These are phyloP conservation scores for Lumnitzera racemosa DNA, from an alignment of 345 rosid genomes.

Conservation along the genomic window DNA sequence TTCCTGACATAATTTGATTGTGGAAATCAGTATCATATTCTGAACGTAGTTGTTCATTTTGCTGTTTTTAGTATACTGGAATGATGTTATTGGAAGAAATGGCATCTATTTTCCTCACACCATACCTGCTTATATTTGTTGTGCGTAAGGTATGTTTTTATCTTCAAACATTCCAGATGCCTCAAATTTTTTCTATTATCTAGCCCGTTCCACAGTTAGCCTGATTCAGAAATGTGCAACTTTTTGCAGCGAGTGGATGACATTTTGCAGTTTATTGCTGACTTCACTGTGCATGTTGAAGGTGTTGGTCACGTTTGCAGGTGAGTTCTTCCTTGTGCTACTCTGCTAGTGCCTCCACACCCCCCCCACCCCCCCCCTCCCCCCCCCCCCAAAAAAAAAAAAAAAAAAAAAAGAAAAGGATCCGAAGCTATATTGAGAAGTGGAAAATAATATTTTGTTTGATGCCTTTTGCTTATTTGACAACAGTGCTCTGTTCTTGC, in stretches of 20 bases:
- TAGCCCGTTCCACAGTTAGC: background rate
- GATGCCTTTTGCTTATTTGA: background rate
- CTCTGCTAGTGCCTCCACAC: background rate
- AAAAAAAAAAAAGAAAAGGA: no score
- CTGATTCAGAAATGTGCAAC: constrained; percentile 8
- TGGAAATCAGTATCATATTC: constrained; percentile 3
- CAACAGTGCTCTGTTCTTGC: constrained; percentile 14
- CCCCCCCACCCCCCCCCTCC: background rate
- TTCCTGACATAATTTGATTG: background rate
- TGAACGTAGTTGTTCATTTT: constrained; percentile 1
- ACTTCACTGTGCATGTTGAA: constrained; percentile 74
- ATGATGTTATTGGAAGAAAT: constrained; percentile 98
- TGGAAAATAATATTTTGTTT: background rate
- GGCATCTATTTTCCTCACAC: constrained; percentile 94
- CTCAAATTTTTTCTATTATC: constrained; percentile 1
- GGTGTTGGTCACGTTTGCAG: constrained; percentile 99
- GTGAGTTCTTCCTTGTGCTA: constrained; percentile 23
- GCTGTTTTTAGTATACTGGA: constrained; percentile 71
- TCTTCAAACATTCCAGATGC: background rate
- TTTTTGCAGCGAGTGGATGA: constrained; percentile 84
- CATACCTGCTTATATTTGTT: constrained; percentile 74
- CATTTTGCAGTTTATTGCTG: constrained; percentile 81
- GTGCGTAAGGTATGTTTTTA: constrained; percentile 64
- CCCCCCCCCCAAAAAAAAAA: no score
- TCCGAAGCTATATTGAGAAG: no score